Evolutionary conservation across 352 stramenopile species (phyloP).

Genomic region (Blastocystis sp.): DNA sequence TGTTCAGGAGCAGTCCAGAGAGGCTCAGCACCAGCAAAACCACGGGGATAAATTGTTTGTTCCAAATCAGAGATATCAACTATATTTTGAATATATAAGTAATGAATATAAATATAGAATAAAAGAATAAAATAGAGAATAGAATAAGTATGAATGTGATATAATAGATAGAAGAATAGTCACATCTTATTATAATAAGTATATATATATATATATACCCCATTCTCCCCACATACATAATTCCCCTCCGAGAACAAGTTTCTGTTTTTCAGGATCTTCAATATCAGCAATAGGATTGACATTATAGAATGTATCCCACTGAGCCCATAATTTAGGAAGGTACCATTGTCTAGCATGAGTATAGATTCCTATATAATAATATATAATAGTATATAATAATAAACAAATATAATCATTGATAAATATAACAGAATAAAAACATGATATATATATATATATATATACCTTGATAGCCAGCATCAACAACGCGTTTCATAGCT

Average conservation of each 20-base stretch:
- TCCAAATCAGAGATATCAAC: slow-evolving; percentile 36
- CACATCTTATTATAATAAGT: slow-evolving; percentile 36
- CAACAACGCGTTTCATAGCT: slow-evolving; percentile 28
- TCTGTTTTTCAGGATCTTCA: slow-evolving; percentile 22
- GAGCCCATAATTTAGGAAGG: slow-evolving; percentile 45
- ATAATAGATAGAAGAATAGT: slow-evolving; percentile 1
- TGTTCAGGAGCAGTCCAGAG: slow-evolving; percentile 30
- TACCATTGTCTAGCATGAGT: slow-evolving; percentile 49
- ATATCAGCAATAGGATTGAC: slow-evolving; percentile 44
- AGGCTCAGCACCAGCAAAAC: slow-evolving; percentile 25
- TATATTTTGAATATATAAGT: slow-evolving; percentile 5
- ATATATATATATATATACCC: slow-evolving; percentile 10
- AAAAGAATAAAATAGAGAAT: too few species aligned
- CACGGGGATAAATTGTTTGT: slow-evolving; percentile 33
- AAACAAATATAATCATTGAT: too few species aligned
- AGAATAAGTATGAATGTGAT: slow-evolving; percentile 3
- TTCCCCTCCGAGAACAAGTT: slow-evolving; percentile 46
- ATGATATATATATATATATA: too few species aligned
- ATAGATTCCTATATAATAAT: slow-evolving; percentile 35
- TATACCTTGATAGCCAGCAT: too few species aligned
- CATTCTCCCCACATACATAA: slow-evolving; percentile 38
- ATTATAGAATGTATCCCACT: slow-evolving; percentile 46
- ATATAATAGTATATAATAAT: too few species aligned
- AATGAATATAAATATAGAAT: not conserved
- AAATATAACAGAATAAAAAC: not conserved